Conservation (phyloP, 2,329 filamentous ascomycete species). For the Gremmenia infestans region DNA sequence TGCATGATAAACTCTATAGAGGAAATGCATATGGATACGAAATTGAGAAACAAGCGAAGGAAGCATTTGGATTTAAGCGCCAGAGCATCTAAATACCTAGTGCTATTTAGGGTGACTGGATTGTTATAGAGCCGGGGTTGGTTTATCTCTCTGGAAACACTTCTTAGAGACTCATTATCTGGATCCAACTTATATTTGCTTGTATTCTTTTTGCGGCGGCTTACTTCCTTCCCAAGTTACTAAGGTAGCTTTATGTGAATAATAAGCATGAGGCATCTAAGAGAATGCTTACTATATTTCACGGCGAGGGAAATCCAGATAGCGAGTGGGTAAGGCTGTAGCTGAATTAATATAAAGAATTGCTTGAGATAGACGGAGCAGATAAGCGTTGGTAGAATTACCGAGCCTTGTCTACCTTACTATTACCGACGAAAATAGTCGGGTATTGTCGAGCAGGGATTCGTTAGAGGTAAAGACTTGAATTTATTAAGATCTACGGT, state of each 20-base stretch:
- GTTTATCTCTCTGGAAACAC: background rate
- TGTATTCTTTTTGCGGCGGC: slow-evolving; percentile 28
- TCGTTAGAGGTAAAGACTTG: too few relatives aligned
- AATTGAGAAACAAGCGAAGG: background rate
- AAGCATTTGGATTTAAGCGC: background rate
- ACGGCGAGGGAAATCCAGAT: slow-evolving; percentile 46
- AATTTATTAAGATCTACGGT: too few relatives aligned
- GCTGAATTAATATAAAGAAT: slow-evolving; percentile 43
- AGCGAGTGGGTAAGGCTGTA: slow-evolving; percentile 49
- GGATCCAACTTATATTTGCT: too few relatives aligned
- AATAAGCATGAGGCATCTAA: slow-evolving; percentile 48
- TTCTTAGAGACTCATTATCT: too few relatives aligned
- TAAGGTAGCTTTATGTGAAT: slow-evolving; percentile 56
- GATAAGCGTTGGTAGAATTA: slow-evolving; percentile 55
- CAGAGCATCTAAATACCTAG: background rate
- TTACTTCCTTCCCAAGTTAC: slow-evolving; percentile 56
- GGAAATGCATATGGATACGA: background rate
- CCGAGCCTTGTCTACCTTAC: slow-evolving; percentile 45
- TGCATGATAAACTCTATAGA: background rate
- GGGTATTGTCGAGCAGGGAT: too few relatives aligned
- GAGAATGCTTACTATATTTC: slow-evolving; percentile 48
- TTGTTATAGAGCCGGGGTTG: background rate
- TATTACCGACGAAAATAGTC: too few relatives aligned
- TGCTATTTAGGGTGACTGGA: background rate
- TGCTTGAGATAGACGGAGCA: slow-evolving; percentile 43